Base-by-base conservation (phyloP, 306 rosid genomes). In the Cucumis hystrix region DNA sequence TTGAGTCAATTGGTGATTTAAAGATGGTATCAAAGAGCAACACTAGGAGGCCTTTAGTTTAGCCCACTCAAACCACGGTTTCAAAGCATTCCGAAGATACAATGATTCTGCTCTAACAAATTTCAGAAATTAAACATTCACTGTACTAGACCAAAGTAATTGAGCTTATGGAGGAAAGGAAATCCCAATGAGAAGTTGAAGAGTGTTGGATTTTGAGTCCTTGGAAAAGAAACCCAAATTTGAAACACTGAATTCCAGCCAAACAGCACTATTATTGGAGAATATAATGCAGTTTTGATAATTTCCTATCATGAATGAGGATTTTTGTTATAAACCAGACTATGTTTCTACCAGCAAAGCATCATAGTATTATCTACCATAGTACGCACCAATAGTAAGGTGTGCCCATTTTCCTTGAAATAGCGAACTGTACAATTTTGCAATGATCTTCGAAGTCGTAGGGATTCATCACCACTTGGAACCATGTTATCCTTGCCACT, bases 401-500 rank as follows among this genome's bases (percentile, higher is more conserved):
- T 91, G 86, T 95, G 99, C 40, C 99, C 98, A 62, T 73, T 87
- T 78, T 92, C 96, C 64, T 85, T 87, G 69, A 92, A 95, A 89
- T 78, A 52, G 54, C 97, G 97, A 23, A 89, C 80, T 58, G 76
- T 83, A 83, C 97, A 95, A 81, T 85, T 85, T 59, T 84, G 82
- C 80, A 95, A 82, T 30, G 82, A 75, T 16, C 79, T 35, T 11
- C 37, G 77, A 16, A 95, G 96, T 79, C 98, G 85, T 78, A 69
- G 76, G 9, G 92, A 97, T 91, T 95, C 99, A 68, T 86, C 83
- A 82, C 25, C 69, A 88, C 99, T 95, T 28, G 97, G 99, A 80
- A 95, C 87, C 97, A 95, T 82, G 85, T 91, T 86, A 77, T 95
- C 99, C 82, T 89, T 88, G 83, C 92, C 92, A 85, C 99, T 95